Evolutionary conservation across 345 rosid genomes (phyloP).

Genomic region (Rhizophora apiculata): DNA sequence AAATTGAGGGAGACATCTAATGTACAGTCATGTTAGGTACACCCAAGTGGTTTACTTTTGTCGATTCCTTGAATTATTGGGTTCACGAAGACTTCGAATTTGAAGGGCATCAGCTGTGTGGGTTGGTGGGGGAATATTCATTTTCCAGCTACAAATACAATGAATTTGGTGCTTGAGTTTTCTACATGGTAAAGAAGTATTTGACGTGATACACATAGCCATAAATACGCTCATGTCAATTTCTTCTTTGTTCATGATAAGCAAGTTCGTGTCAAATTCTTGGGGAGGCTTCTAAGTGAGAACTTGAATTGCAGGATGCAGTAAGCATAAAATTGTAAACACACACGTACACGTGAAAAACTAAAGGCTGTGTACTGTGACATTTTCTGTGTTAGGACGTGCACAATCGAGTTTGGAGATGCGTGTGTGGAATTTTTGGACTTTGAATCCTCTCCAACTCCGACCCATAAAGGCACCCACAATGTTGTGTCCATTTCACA

Average conservation of each 20-base stretch:
- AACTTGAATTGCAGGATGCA: neutral
- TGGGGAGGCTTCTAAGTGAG: neutral
- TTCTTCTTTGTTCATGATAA: too few species aligned
- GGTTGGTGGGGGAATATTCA: neutral
- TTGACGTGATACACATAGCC: neutral
- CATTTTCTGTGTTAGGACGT: neutral
- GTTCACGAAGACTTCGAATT: neutral
- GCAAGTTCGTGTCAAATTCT: neutral
- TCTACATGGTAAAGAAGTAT: neutral
- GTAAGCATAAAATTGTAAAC: neutral
- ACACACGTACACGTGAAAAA: neutral
- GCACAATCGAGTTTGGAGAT: constrained; percentile 9
- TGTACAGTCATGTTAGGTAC: constrained; percentile 2
- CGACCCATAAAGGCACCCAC: neutral
- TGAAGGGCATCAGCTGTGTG: neutral
- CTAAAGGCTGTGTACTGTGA: neutral
- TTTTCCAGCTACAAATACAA: neutral
- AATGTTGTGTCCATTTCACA: constrained; percentile 12
- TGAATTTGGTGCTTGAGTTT: neutral
- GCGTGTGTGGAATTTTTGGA: constrained; percentile 16
- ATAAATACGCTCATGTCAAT: too few species aligned
- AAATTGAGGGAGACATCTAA: constrained; percentile 1
- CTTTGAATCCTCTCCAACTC: neutral
- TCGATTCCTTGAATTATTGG: constrained; percentile 8
- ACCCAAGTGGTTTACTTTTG: neutral